Conservation (phyloP, 2,329 filamentous ascomycete species). For the Lasiodiplodia gonubiensis region DNA sequence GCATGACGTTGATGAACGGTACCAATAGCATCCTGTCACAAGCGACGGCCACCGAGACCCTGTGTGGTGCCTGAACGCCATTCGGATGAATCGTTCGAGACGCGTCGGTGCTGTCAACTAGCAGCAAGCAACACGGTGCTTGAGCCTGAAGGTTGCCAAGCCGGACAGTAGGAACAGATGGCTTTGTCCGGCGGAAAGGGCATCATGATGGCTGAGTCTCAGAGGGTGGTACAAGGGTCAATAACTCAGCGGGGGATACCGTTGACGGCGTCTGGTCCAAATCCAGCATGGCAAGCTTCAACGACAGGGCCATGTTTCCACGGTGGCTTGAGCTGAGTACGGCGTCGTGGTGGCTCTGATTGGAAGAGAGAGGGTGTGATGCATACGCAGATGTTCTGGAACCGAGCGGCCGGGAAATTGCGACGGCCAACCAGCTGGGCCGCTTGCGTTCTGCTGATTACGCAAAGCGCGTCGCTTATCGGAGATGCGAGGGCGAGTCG, state of each 20-base stretch:
- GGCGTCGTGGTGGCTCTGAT: slow-evolving; percentile 1
- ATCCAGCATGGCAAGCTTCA: not conserved
- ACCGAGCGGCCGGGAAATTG: not conserved
- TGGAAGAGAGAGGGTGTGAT: not conserved
- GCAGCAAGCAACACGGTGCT: slow-evolving; percentile 1
- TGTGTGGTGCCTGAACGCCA: not conserved
- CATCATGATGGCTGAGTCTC: not conserved
- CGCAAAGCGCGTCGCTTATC: slow-evolving; percentile 12
- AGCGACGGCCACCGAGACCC: not conserved
- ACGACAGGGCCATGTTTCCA: not conserved
- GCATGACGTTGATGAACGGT: slow-evolving; percentile 4
- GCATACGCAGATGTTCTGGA: not conserved
- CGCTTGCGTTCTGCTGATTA: not conserved
- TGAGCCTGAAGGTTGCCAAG: too few species aligned
- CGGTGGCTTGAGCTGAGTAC: slow-evolving; percentile 13
- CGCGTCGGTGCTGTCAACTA: not conserved
- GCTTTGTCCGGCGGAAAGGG: not conserved
- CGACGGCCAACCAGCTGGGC: not conserved
- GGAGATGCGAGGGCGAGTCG: not conserved
- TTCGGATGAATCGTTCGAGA: not conserved
- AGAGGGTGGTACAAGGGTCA: slow-evolving; percentile 11
- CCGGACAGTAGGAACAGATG: too few species aligned
- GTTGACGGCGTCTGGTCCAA: slow-evolving; percentile 1
- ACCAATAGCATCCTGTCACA: not conserved
- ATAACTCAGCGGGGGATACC: not conserved